Conservation (phyloP, 805 yeast species). For the Grigorovia humatica region DNA sequence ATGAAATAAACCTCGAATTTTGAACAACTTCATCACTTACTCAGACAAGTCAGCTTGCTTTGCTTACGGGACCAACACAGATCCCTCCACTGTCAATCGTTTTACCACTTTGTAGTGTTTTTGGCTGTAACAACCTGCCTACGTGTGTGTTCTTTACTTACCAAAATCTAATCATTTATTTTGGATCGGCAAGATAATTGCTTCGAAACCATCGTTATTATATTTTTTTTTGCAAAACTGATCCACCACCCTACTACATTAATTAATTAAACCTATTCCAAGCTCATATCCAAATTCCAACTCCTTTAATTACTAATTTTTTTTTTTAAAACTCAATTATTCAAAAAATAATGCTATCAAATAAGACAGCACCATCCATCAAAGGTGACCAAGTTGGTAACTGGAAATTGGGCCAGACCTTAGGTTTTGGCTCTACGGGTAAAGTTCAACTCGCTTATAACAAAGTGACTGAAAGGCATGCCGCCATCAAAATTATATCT, state of each 20-base stretch:
- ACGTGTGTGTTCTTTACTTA: too few relatives aligned
- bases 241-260: too few relatives aligned
- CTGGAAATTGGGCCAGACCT: slow-evolving; percentile 90
- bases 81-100: background rate
- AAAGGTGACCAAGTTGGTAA: slow-evolving; percentile 62
- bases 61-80: background rate
- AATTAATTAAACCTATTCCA: too few relatives aligned
- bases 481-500: slow-evolving; percentile 95
- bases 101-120: background rate
- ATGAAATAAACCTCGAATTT: background rate
- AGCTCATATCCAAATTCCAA: too few relatives aligned
- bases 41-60: background rate
- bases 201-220: too few relatives aligned
- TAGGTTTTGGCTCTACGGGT: slow-evolving; percentile 96
- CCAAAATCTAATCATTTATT: background rate
- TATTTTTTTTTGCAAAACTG: too few relatives aligned
- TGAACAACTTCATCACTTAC: background rate
- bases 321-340: background rate
- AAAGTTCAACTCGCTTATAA: slow-evolving; percentile 89
- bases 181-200: too few relatives aligned
- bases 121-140: background rate
- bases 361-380: slow-evolving; percentile 13
- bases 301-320: background rate
- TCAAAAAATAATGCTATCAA: slow-evolving; percentile 3
- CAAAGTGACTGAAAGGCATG: slow-evolving; percentile 71